Conservation (phyloP, 305 asterid species). For the Fraxinus baroniana region DNA sequence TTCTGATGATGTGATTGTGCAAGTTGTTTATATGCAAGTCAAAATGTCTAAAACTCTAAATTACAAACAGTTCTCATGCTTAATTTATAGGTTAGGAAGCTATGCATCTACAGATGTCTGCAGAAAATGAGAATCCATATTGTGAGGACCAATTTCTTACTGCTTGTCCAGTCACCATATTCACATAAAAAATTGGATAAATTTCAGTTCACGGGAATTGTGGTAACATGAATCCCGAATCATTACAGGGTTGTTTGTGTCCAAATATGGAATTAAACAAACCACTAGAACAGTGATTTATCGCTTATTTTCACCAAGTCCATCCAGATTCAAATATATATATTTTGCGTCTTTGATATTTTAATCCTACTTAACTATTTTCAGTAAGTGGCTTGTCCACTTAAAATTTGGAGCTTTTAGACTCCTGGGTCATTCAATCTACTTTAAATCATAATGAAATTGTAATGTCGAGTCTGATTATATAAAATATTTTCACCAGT, state of each 20-base stretch:
- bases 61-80: background rate
- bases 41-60: background rate
- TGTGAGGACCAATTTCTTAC: background rate
- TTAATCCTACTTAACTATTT: background rate
- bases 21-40: background rate
- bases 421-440: background rate
- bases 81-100: background rate
- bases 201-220: background rate
- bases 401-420: background rate
- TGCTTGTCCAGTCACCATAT: background rate
- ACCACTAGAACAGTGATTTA: background rate
- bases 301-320: background rate
- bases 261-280: background rate
- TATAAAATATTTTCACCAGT: background rate
- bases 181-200: background rate
- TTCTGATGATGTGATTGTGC: background rate
- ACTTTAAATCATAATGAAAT: background rate
- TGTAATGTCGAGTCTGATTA: background rate
- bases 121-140: background rate
- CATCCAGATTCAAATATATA: background rate
- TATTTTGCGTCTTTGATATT: background rate
- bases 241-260: background rate
- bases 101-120: background rate
- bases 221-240: background rate
- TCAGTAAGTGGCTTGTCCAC: background rate